A percentile compares a stretch with the other conserved stretches of the same genome.
phyloP scores from a whole-genome alignment of 768 basidiomycete species.

The Russula dissimulans region DNA sequence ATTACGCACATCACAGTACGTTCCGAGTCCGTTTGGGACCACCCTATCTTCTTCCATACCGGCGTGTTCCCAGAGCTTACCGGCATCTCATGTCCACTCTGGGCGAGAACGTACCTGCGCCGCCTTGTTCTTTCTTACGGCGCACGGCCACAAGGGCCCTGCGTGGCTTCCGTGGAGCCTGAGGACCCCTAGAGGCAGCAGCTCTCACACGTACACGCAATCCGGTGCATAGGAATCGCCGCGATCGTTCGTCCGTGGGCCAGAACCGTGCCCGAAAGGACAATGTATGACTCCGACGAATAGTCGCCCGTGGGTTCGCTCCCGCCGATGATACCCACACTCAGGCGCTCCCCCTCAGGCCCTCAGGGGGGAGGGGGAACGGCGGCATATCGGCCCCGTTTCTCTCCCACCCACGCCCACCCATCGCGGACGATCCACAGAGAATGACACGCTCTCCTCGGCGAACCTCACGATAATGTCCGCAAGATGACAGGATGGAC shows the following conservation, averaged over 20 bases:
- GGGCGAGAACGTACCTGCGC: constrained; percentile 13
- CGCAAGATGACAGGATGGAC: not conserved
- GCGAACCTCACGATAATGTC: constrained; percentile 6
- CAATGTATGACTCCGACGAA: not conserved
- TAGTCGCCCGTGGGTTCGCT: not conserved
- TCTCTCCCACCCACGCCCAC: not conserved
- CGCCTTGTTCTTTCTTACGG: not conserved
- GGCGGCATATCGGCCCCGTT: not conserved
- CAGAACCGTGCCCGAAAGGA: not conserved
- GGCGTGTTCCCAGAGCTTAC: not conserved
- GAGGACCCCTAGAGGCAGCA: too few relatives aligned
- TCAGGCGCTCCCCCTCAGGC: not conserved
- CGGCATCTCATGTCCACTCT: not conserved
- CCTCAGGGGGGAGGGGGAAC: not conserved
- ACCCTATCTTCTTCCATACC: not conserved
- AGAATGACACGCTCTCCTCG: not conserved
- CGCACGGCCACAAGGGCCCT: constrained; percentile 1
- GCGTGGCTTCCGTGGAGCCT: not conserved
- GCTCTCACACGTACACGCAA: not conserved
- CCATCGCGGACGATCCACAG: not conserved
- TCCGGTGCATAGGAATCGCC: not conserved
- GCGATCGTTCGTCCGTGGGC: constrained; percentile 1
- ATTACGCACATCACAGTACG: constrained; percentile 12
- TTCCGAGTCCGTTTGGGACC: not conserved
- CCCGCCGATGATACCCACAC: not conserved